These are phyloP conservation scores for Coemansia sp. DNA, from an alignment of 192 early-diverging fungal genomes.

Conservation along the genomic window DNA sequence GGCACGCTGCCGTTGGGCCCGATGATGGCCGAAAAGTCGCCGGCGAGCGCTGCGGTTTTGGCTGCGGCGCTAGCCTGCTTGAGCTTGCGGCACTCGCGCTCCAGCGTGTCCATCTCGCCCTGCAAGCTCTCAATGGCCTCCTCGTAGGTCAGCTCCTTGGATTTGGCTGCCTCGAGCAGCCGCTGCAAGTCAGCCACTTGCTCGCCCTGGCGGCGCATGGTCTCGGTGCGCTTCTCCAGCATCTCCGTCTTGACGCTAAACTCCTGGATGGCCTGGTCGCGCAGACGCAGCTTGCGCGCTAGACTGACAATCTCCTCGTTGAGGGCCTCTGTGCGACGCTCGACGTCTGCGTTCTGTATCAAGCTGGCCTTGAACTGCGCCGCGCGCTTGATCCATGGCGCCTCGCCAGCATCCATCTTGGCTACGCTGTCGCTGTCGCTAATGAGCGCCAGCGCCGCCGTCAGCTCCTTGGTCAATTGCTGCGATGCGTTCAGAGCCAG, in stretches of 20 bases:
- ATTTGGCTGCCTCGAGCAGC: conserved; percentile 59
- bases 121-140: conserved; percentile 74
- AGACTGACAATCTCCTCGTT: conserved; percentile 81
- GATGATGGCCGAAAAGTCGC: conserved; percentile 14
- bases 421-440: conserved; percentile 3
- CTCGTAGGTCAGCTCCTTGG: conserved; percentile 69
- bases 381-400: conserved; percentile 87
- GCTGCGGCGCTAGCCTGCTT: conserved; percentile 49
- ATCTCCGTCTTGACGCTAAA: conserved; percentile 72
- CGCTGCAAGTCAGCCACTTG: conserved; percentile 64
- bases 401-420: conserved; percentile 28
- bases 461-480: conserved; percentile 26
- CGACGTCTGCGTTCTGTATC: conserved; percentile 78
- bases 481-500: conserved; percentile 21
- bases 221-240: conserved; percentile 79
- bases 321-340: conserved; percentile 74
- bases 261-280: conserved; percentile 85
- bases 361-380: conserved; percentile 79
- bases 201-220: conserved; percentile 68
- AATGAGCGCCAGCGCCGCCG: conserved; percentile 15
- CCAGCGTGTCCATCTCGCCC: conserved; percentile 68
- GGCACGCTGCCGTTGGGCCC: conserved; percentile 13
- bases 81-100: conserved; percentile 65
- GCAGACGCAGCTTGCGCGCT: conserved; percentile 76
- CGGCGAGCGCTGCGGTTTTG: conserved; percentile 5